Evolutionary conservation across 179 eudicot genomes (phyloP).

Genomic region (Vitellaria paradoxa): DNA sequence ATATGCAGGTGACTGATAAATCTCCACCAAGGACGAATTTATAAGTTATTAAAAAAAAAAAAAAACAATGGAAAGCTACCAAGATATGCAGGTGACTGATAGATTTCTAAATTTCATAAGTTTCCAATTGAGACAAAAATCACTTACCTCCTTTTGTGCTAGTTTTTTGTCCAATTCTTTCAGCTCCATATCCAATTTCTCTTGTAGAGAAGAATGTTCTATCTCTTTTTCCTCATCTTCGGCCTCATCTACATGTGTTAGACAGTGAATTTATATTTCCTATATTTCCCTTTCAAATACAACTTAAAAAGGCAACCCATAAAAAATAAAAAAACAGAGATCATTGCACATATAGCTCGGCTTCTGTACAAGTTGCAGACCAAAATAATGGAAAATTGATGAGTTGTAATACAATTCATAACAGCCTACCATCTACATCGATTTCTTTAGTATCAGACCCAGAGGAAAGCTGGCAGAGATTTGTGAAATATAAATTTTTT

Average conservation of each 20-base stretch:
- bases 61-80: too few species aligned
- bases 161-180: conserved; percentile 85
- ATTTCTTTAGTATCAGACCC: conserved; percentile 35
- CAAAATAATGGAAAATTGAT: neutral
- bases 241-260: conserved; percentile 42
- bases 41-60: too few species aligned
- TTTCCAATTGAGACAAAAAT: conserved; percentile 9
- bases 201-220: conserved; percentile 92
- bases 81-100: conserved; percentile 2
- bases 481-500: conserved; percentile 25
- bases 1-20: conserved; percentile 5
- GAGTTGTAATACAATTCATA: neutral
- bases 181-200: conserved; percentile 76
- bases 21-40: neutral
- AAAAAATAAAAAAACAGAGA: neutral
- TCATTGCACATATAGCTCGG: neutral
- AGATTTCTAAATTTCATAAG: neutral
- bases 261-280: neutral
- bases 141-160: conserved; percentile 83
- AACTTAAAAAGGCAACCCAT: neutral
- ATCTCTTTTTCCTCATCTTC: conserved; percentile 80
- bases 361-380: neutral
- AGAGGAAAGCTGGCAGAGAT: conserved; percentile 36
- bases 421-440: conserved; percentile 51
- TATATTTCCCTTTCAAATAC: neutral